A percentile compares a stretch with the other conserved stretches of the same genome.
Conservation (phyloP, 2,329 filamentous ascomycete species). For the Penicillium sp. region DNA sequence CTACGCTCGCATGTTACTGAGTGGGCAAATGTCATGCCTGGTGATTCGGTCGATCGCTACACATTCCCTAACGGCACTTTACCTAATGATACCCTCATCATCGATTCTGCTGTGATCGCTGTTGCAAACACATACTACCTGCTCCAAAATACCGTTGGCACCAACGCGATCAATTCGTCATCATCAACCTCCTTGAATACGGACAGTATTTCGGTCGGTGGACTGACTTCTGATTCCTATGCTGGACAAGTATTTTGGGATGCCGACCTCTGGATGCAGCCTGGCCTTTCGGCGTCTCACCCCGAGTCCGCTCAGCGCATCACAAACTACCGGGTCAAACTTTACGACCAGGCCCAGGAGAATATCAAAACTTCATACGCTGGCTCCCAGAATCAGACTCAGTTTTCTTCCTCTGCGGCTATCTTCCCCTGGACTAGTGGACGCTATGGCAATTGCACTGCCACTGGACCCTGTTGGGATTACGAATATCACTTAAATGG, state of each 20-base stretch:
- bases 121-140: conserved; percentile 51
- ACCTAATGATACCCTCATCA: conserved; percentile 56
- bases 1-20: conserved; percentile 59
- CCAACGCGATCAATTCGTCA: conserved; percentile 54
- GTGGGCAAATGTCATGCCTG: conserved; percentile 63
- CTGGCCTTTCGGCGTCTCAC: conserved; percentile 63
- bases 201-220: conserved; percentile 68
- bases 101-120: conserved; percentile 52
- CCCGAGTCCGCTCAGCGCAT: conserved; percentile 64
- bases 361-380: conserved; percentile 59
- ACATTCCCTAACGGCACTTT: conserved; percentile 58
- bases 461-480: conserved; percentile 64
- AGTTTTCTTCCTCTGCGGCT: conserved; percentile 58
- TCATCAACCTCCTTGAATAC: conserved; percentile 56
- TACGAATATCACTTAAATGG: conserved; percentile 73
- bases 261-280: conserved; percentile 68
- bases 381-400: conserved; percentile 61
- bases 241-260: conserved; percentile 68
- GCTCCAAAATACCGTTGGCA: conserved; percentile 51
- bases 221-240: conserved; percentile 67
- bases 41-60: conserved; percentile 64
- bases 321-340: conserved; percentile 62
- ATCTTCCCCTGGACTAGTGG: conserved; percentile 69
- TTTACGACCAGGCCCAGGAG: conserved; percentile 58
- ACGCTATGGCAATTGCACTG: conserved; percentile 67